Evolutionary conservation across 192 early-diverging fungal genomes (phyloP), one percentile per base, ranked within the genome.

Genomic region (Cetraspora pellucida): DNA sequence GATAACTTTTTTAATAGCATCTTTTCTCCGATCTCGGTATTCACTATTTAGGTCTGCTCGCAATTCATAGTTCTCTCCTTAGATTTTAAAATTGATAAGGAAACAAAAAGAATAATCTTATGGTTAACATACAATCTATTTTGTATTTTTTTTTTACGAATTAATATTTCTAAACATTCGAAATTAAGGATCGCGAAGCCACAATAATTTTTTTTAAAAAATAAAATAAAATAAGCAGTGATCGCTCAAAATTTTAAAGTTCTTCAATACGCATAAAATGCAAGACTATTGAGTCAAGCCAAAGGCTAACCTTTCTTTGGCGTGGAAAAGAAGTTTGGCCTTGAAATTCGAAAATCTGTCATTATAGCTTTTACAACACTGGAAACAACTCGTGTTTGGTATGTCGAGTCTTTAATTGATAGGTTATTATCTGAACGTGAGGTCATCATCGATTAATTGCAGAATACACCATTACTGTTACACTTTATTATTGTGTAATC

Each of bases 31-130:
- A 74, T 98, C 95, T 73, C 91, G 92, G 85, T 98, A 98, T 86
- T 99, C 97, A 84, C 91, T 93, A 85, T 99, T 99, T 58, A 99
- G 86, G 75, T 98, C 97, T 9, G 93, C 92, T 80, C 94, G 91
- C n/a, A 99, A 88, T 86, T 99, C 97, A 81, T 93, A 97, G 87
- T 97, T 98, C 82, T 99, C 97, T 66, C 95, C 95, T 96, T 37
- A 43, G 31, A 43, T 27, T n/a, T 37, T 11, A 25, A 65, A 65
- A 7, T 65, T 75, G 13, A 30, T 27, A 27, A 19, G 68, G 71
- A 63, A 21, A 21, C 10, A 52, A 10, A 14, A 67, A 46, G 11
- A 28, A 19, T 43, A 64, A 64, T 43, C 11, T 4, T 21, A 44
- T 60, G 8, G 28, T 21, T 44, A 46, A 43, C 16, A 27, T 21